phyloP scores from a whole-genome alignment of 139 green algal genomes.

The Chlamydomonas schloesseri region DNA sequence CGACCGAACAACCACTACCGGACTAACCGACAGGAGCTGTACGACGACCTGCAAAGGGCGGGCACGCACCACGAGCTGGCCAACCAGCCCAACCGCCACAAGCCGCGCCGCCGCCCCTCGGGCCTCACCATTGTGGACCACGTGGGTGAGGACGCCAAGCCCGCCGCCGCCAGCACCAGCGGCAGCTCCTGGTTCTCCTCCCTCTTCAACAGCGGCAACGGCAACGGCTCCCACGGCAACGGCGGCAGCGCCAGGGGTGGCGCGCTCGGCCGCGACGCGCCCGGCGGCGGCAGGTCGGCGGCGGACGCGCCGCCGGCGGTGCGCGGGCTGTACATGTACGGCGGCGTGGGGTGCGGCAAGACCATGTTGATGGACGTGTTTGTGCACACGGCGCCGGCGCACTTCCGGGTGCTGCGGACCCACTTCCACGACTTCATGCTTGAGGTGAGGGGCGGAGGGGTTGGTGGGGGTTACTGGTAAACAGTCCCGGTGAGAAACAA shows the following conservation, averaged over 20 bases:
- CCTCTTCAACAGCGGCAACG: background rate
- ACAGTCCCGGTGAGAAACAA: no score
- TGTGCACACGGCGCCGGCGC: constrained; percentile 60
- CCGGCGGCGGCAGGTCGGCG: background rate
- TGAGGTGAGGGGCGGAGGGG: constrained; percentile 73
- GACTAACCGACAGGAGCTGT: constrained; percentile 74
- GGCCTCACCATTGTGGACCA: constrained; percentile 66
- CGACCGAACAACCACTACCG: no score
- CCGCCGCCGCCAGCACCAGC: background rate
- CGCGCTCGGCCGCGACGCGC: no score
- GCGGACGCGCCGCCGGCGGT: background rate
- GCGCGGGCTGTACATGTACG: constrained; percentile 93
- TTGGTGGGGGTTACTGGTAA: no score
- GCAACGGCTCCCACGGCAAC: background rate
- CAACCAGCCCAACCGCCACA: background rate
- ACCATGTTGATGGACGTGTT: constrained; percentile 99
- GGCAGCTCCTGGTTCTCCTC: background rate
- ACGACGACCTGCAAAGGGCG: constrained; percentile 54
- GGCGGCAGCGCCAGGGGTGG: no score
- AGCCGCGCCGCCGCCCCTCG: constrained; percentile 5
- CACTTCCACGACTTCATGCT: constrained; percentile 99
- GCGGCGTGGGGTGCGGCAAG: constrained; percentile 95
- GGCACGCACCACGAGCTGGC: background rate
- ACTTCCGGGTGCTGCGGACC: constrained; percentile 82
- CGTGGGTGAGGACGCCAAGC: constrained; percentile 20